Evolutionary conservation across 129 eudicot genomes (phyloP), one percentile per base, ranked within the genome.

Genomic region (Rutidosis leptorrhynchoides): DNA sequence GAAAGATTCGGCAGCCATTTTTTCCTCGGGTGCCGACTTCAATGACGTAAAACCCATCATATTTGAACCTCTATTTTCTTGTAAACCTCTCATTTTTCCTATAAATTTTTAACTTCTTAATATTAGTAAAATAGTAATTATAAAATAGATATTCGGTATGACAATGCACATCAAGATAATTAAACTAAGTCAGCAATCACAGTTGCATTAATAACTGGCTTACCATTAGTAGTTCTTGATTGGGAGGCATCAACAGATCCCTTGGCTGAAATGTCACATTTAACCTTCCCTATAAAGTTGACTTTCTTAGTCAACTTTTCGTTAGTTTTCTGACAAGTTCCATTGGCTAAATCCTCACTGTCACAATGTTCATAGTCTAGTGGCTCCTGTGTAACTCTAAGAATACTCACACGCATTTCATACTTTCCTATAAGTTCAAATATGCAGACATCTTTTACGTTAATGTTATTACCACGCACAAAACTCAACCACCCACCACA

Each of bases 401-500:
- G 84, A 81, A 92, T 75, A 52, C 78, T 81, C 46, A 92, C 96
- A 43, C 77, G 91, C 65, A 92, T 58, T 72, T 88, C 96, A 71
- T 73, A 92, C 60, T 82, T 76, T 27, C 77, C 80, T 49, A 92
- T 78, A 53, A 92, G 98, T 80, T 92, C 98, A 69, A 88, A 92
- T 35, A 92, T 88, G 81, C 98, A 92, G 49, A 83, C 72, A 69
- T 92, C 96, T 60, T 84, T 91, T 35, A 81, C 55, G 68, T 78
- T 82, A 40, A 92, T 80, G 69, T 65, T 72, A 64, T 92, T 92
- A 33, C 78, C 91, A 59, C 98, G 98, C 27, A 85, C 98, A 82
- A 88, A 92, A 46, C 74, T 69, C 71, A 86, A 69, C 98, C 98
- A 92, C 43, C 98, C 96, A 48, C 98, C 98, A 78, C 95, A 92